Percentiles rank a stretch among this genome's conserved stretches.
These are phyloP conservation scores for Basidiobolus meristosporus DNA, from an alignment of 371 early-diverging fungal species.

Conservation along the genomic window DNA sequence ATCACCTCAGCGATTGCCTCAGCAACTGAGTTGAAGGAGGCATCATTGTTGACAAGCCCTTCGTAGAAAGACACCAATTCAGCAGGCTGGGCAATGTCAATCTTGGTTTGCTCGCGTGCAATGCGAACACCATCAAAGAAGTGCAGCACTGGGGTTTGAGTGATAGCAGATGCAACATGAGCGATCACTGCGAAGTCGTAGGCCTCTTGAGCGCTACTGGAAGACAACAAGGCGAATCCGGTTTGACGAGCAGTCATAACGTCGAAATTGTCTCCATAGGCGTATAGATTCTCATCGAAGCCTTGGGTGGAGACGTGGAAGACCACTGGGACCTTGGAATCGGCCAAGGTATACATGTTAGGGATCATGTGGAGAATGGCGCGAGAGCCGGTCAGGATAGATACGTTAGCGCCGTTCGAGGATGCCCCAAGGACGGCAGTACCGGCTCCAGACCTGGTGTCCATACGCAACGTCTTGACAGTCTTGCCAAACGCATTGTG, in stretches of 20 bases:
- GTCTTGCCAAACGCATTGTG: constrained; percentile 27
- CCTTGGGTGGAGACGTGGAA: constrained; percentile 63
- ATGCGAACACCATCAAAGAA: constrained; percentile 44
- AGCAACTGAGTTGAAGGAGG: constrained; percentile 5
- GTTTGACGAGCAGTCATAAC: constrained; percentile 47
- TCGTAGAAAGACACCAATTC: constrained; percentile 15
- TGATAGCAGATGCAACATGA: constrained; percentile 32
- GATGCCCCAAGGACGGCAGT: constrained; percentile 62
- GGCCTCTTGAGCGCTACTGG: constrained; percentile 55
- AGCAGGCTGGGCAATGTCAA: constrained; percentile 19
- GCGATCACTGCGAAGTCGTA: constrained; percentile 54
- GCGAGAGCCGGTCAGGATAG: constrained; percentile 50
- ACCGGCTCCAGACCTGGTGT: constrained; percentile 46
- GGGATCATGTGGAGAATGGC: constrained; percentile 67
- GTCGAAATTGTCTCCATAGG: constrained; percentile 27
- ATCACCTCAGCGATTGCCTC: constrained; percentile 24
- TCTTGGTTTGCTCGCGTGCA: constrained; percentile 19
- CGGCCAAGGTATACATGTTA: constrained; percentile 46
- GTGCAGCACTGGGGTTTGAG: constrained; percentile 47
- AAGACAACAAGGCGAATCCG: constrained; percentile 40
- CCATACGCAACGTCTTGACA: constrained; percentile 16
- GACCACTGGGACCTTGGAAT: constrained; percentile 39
- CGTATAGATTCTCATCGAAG: constrained; percentile 28
- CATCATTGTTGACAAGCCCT: constrained; percentile 5
- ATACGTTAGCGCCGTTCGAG: constrained; percentile 13